These are phyloP conservation scores for Asterochloris erici DNA, from an alignment of 139 green algal genomes.

Conservation along the genomic window DNA sequence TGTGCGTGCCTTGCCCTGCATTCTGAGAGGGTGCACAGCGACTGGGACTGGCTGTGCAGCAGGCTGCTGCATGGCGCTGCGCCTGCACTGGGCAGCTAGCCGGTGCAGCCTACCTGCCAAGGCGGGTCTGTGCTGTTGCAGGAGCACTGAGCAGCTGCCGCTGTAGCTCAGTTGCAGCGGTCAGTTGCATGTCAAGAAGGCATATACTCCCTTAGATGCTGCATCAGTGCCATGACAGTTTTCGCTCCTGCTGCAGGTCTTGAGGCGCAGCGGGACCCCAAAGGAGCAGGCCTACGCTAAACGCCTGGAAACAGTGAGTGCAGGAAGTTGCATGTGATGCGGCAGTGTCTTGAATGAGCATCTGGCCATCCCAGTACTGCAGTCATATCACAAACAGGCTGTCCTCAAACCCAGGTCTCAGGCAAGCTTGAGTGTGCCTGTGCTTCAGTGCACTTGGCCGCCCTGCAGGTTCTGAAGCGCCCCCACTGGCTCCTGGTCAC, in stretches of 20 bases:
- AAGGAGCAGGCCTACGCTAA: constrained; percentile 46
- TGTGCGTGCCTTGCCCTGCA: not conserved
- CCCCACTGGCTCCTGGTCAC: constrained; percentile 63
- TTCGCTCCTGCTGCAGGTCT: constrained; percentile 42
- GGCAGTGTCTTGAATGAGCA: not conserved
- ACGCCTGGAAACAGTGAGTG: constrained; percentile 32
- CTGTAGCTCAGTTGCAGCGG: no score
- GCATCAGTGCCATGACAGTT: not conserved
- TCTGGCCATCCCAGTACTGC: not conserved
- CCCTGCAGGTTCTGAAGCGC: constrained; percentile 33
- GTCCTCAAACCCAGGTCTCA: not conserved
- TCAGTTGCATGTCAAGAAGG: not conserved
- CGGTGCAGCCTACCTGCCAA: not conserved
- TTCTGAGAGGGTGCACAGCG: not conserved
- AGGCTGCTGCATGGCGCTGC: not conserved
- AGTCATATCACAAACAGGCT: not conserved
- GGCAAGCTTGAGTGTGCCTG: not conserved
- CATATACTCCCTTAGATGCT: no score
- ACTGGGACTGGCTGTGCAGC: no score
- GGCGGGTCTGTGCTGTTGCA: not conserved
- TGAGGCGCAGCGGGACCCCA: constrained; percentile 50
- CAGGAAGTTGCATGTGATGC: not conserved
- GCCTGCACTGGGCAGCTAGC: not conserved
- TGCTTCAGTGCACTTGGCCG: not conserved
- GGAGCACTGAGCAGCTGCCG: no score